Percentiles rank a stretch among this genome's conserved stretches.
phyloP scores from a whole-genome alignment of 1,284 basidiomycete genomes.

The Trichosporon sp. region DNA sequence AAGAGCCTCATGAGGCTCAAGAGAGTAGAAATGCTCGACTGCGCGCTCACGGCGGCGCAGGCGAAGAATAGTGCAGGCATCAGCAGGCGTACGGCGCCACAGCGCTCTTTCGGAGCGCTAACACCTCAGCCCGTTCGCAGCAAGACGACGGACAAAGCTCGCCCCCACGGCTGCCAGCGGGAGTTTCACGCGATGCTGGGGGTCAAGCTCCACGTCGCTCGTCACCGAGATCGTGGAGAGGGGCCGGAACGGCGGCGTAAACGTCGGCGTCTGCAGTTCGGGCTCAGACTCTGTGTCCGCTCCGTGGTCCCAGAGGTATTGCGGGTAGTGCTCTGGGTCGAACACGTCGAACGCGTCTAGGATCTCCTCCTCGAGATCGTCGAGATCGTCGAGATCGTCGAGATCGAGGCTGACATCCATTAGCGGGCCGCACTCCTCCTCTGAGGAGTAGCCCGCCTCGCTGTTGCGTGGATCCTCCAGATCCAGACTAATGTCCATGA shows the following conservation, averaged over 20 bases:
- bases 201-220: not conserved
- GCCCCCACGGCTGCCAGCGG: not conserved
- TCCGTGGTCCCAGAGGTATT: not conserved
- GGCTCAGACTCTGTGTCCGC: not conserved
- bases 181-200: not conserved
- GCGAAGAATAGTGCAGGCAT: not conserved
- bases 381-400: not conserved
- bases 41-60: constrained; percentile 5
- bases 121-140: not conserved
- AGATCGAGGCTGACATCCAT: constrained; percentile 1
- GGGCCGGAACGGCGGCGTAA: not conserved
- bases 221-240: not conserved
- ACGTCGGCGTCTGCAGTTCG: not conserved
- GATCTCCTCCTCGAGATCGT: not conserved
- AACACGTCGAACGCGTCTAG: not conserved
- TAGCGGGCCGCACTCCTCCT: not conserved
- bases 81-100: too few relatives aligned
- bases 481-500: not conserved
- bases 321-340: not conserved
- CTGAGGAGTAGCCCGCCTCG: not conserved
- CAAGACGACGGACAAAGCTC: not conserved
- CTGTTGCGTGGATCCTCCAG: not conserved
- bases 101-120: not conserved
- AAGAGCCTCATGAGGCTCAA: not conserved
- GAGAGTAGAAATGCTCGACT: not conserved